phyloP scores from a whole-genome alignment of 208 protist genomes.

The Naegleria gruberi region DNA sequence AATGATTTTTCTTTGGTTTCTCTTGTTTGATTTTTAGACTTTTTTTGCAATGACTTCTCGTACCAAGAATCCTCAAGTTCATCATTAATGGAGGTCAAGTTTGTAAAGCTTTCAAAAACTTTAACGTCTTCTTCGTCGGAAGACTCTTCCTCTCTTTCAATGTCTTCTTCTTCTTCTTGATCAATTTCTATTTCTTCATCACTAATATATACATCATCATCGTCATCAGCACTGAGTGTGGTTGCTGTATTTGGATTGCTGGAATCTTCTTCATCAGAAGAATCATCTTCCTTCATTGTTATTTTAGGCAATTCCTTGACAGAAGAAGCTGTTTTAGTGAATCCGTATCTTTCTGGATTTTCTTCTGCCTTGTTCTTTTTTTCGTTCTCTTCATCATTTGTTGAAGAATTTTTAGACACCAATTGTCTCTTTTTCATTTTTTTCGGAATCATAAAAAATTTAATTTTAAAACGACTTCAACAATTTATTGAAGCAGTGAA shows the following conservation, averaged over 20 bases:
- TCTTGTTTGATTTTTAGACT: not conserved
- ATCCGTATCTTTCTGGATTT: not conserved
- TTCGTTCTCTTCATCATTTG: too few species aligned
- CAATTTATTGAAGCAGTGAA: too few species aligned
- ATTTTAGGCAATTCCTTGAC: not conserved
- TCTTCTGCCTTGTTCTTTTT: too few species aligned
- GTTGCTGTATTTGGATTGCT: not conserved
- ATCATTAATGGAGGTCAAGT: not conserved
- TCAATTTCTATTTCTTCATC: slow-evolving; percentile 19
- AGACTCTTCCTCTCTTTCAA: not conserved
- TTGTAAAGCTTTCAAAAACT: not conserved
- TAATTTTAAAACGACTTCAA: too few species aligned
- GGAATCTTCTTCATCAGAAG: not conserved
- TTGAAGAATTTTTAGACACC: too few species aligned
- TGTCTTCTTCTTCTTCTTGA: not conserved
- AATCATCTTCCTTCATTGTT: not conserved
- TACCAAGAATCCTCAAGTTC: not conserved
- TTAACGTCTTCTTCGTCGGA: not conserved
- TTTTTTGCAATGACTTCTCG: not conserved
- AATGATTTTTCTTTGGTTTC: not conserved
- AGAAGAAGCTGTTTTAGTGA: not conserved
- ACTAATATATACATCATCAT: slow-evolving; percentile 5
- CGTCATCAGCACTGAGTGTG: not conserved
- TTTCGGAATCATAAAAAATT: too few species aligned
- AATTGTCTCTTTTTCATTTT: too few species aligned